Conservation (phyloP, 768 basidiomycete species). For the Tricholoma matsutake region DNA sequence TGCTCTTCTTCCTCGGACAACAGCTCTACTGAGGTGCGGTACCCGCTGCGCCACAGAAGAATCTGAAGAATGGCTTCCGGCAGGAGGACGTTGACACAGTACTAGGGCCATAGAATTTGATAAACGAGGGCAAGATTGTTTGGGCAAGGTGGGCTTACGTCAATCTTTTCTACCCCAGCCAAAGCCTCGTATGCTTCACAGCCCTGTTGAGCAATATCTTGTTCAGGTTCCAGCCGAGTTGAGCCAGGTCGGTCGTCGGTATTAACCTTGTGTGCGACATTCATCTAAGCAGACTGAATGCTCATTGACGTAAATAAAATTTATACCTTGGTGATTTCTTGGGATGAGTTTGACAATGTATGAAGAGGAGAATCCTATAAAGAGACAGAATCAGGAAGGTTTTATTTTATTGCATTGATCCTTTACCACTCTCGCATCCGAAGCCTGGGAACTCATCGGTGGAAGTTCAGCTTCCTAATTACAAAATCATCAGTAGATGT, state of each 20-base stretch:
- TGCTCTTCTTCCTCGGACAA: constrained; percentile 54
- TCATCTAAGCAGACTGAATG: not conserved
- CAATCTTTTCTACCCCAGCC: constrained; percentile 46
- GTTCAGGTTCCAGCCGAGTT: not conserved
- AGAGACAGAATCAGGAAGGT: not conserved
- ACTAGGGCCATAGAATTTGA: constrained; percentile 37
- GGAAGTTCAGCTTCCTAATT: constrained; percentile 3
- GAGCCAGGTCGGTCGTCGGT: not conserved
- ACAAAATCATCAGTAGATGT: not conserved
- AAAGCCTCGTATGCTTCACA: constrained; percentile 44
- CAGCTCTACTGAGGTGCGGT: constrained; percentile 48
- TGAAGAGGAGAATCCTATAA: constrained; percentile 6
- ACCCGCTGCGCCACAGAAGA: constrained; percentile 66
- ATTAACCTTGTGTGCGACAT: not conserved
- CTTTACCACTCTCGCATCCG: not conserved
- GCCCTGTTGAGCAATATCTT: constrained; percentile 23
- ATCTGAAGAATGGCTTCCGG: constrained; percentile 72
- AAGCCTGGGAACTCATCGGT: constrained; percentile 1
- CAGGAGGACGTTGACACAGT: constrained; percentile 68
- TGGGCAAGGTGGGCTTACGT: constrained; percentile 32
- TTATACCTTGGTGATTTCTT: not conserved
- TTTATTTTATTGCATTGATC: no score
- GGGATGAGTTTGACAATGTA: not conserved
- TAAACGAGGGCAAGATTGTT: not conserved
- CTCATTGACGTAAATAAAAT: not conserved